Evolutionary conservation across 441 rosid species (phyloP), one percentile per base, ranked within the genome.

Genomic region (Metrosideros polymorpha): DNA sequence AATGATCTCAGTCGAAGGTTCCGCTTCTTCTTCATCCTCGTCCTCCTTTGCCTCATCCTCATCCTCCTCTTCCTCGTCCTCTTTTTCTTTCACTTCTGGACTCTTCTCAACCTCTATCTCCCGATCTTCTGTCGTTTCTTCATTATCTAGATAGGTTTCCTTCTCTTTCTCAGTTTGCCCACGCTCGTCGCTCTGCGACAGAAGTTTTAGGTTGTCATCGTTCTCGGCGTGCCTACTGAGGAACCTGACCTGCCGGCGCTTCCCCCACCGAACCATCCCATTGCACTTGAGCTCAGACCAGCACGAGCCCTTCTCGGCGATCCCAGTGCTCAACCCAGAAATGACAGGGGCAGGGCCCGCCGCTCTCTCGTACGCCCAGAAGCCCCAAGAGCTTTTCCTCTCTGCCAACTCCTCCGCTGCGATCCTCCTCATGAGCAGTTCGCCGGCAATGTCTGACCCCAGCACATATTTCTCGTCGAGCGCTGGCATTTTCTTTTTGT

Each of bases 241-340:
- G 84, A 93, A 96, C 86, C 89, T 88, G 51, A 97, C 96, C 35
- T 90, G 95, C 89, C 95, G 86, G 83, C 95, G 92, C 89, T 87
- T 90, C 15, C 99, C 99, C 99, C 99, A 97, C n/a, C 87, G 89
- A 52, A 95, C 89, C 93, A 94, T 89, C 86, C 91, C 95, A 12
- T 87, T 84, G 32, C 90, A 89, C 53, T 86, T 91, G 22, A 98
- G 90, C 91, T 90, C 91, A 43, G 94, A 90, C 91, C 88, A 94
- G 84, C 95, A 94, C 51, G 82, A 82, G 24, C 93, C 95, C 82
- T 85, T 93, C 85, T 90, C 87, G 17, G 90, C n/a, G 63, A 83
- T 88, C 54, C 75, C 32, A 29, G 71, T 50, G 79, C 79, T 82
- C 71, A 83, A 88, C 86, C 89, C 87, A 35, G 82, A 24, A 82